Evolutionary conservation across 257 asterid species (phyloP), one percentile per base, ranked within the genome.

Genomic region (Solanum chiquidenum): DNA sequence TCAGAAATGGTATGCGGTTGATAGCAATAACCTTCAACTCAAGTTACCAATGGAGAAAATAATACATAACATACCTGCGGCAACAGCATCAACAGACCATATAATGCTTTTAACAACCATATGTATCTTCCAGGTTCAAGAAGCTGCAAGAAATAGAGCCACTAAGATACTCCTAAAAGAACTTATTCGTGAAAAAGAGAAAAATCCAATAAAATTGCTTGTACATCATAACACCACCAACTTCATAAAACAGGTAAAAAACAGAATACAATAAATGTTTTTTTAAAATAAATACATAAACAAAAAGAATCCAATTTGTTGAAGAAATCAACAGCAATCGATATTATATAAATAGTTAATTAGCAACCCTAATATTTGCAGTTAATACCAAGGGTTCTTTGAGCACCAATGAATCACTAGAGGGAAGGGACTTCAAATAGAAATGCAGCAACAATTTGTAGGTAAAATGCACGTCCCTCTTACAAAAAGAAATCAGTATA

Each of bases 81-180:
- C 91, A 98, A 98, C 84, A 98, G 90, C 99, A 98, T 96, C 83
- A 96, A 92, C 89, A 98, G 98, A 87, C 99, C 99, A 91, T 98
- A 96, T 89, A 98, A 87, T 84, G 98, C 98, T 94, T 98, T 95
- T 93, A 95, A 91, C 94, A 98, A 92, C 99, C 98, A 96, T 49
- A 91, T 92, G 44, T 94, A 96, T 90, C 98, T 96, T 91, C 96
- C 98, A 52, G 99, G 99, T 91, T 97, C 99, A 80, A 97, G 99
- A 92, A 97, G 99, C 99, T 97, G 95, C 93, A 91, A 89, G 23
- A 87, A 87, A 85, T 87, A 79, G 84, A 92, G 44, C 46, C 29
- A 89, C 84, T 31, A 88, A 74, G 21, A 40, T 62, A 84, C 58
- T 49, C 44, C 31, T 77, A 75, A 88, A 13, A 52, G 21, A 38